Percentiles rank a stretch among this genome's conserved stretches.
Conservation (phyloP, 2,329 filamentous ascomycete genomes). For the Colletotrichum destructivum region DNA sequence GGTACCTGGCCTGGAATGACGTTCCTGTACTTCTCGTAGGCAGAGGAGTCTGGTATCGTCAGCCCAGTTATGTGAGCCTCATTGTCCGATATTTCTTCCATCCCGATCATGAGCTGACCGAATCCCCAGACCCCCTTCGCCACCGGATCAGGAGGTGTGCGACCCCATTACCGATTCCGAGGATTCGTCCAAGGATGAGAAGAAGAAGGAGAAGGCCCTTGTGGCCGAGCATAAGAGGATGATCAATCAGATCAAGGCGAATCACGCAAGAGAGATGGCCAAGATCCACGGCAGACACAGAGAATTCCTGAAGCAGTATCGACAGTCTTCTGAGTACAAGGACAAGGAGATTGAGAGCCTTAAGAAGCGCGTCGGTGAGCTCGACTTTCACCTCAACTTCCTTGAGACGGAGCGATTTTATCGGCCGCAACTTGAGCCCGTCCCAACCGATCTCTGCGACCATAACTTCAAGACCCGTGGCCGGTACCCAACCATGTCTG, state of each 20-base stretch:
- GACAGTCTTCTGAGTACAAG: background rate
- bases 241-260: background rate
- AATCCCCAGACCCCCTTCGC: background rate
- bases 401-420: background rate
- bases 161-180: background rate
- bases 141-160: slow-evolving; percentile 22
- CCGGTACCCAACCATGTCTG: background rate
- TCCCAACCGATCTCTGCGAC: background rate
- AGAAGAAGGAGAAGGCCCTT: background rate
- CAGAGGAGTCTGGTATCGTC: background rate
- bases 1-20: slow-evolving; percentile 32
- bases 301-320: background rate
- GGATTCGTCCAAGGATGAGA: background rate
- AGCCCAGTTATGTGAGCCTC: slow-evolving; percentile 32
- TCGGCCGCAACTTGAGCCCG: background rate
- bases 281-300: background rate
- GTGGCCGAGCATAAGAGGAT: background rate
- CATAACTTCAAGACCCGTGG: background rate
- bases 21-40: slow-evolving; percentile 14
- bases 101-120: background rate
- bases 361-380: too few relatives aligned
- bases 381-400: background rate
- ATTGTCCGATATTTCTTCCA: background rate
- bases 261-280: background rate
- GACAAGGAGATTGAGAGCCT: background rate